Base-by-base conservation (phyloP, 2,329 filamentous ascomycete species). In the Biscogniauxia sp. region DNA sequence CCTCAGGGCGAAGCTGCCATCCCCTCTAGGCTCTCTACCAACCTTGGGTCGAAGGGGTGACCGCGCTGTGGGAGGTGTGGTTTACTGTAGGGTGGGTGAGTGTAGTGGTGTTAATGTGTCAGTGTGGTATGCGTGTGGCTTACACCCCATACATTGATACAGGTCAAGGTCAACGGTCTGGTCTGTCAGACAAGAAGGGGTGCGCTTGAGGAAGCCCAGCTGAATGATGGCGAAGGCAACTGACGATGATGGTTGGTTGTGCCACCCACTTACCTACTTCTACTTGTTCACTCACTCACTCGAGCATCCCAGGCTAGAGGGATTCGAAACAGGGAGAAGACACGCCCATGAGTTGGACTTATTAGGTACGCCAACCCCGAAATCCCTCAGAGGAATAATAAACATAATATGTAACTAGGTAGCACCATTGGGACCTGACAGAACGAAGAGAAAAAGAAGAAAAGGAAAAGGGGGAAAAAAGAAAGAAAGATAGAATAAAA, bases 1-100 rank as follows among this genome's bases (percentile, higher is more conserved):
- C 66, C 66, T 54, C 63, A 65, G 58, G 66, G 69, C 68, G 68
- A 62, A 67, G 69, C 64, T 65, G 59, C 23, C 23, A 23, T 53
- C 41, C 20, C 15, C 51, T 52, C 17, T 15, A 37, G 20, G 52
- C 59, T 37, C n/a, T n/a, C n/a, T n/a, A n/a, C n/a, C 28, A 20
- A 17, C 25, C n/a, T n/a, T 23, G 5, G 23, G 23, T 23, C 26
- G 49, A 49, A 66, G 61, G 60, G 58, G 61, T 67, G 65, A 67
- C 61, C 61, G 60, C 60, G 60, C 61, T 60, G 51, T 59, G 60
- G 63, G 58, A 61, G 54, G 58, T 55, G 59, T 60, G 63, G 65
- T 57, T 32, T 32, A 23, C 23, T 23, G 23, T 23, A 32, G 28
- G 28, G 28, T 32, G 28, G 28, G 28, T 32, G 28, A 32, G 28